Evolutionary conservation across 2,329 filamentous ascomycete species (phyloP).

Genomic region (Gliomastix tumulicola): DNA sequence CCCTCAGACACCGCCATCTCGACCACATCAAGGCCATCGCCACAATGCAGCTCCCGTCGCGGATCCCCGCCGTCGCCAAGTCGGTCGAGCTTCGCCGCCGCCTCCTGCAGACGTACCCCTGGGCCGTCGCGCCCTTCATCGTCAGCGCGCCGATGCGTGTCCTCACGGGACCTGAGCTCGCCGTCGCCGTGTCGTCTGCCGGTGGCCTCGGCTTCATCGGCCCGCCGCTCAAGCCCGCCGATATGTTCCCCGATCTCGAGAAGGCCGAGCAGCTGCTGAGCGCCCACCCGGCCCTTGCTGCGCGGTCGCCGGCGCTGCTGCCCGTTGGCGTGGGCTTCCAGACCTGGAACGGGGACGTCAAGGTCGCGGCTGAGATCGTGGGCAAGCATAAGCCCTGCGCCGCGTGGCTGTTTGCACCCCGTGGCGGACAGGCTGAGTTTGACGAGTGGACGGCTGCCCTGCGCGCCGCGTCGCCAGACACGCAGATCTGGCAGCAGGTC

Average conservation of each 20-base stretch:
- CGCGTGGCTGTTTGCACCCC: slow-evolving; percentile 40
- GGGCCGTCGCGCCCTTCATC: slow-evolving; percentile 39
- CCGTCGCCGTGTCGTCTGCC: slow-evolving; percentile 59
- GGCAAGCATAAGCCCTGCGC: slow-evolving; percentile 23
- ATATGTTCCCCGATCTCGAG: slow-evolving; percentile 20
- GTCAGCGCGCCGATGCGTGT: slow-evolving; percentile 63
- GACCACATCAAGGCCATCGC: too few relatives aligned
- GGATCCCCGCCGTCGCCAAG: too few relatives aligned
- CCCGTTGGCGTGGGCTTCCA: slow-evolving; percentile 41
- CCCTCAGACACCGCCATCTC: too few relatives aligned
- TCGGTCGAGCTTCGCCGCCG: too few relatives aligned
- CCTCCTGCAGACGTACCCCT: too few relatives aligned
- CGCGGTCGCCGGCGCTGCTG: slow-evolving; percentile 13
- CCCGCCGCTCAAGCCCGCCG: slow-evolving; percentile 23
- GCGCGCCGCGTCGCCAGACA: background rate
- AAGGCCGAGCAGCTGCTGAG: slow-evolving; percentile 13
- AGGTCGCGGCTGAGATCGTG: slow-evolving; percentile 19
- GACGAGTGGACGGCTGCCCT: slow-evolving; percentile 28
- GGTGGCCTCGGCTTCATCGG: slow-evolving; percentile 56
- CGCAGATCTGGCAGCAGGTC: background rate
- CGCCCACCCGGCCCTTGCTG: slow-evolving; percentile 7
- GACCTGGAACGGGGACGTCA: slow-evolving; percentile 33
- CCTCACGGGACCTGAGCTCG: slow-evolving; percentile 48
- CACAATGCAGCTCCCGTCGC: too few relatives aligned
- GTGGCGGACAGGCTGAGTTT: slow-evolving; percentile 23